Evolutionary conservation across 495 filamentous ascomycete genomes (phyloP), one percentile per base, ranked within the genome.

Genomic region (Talaromyces ruber): DNA sequence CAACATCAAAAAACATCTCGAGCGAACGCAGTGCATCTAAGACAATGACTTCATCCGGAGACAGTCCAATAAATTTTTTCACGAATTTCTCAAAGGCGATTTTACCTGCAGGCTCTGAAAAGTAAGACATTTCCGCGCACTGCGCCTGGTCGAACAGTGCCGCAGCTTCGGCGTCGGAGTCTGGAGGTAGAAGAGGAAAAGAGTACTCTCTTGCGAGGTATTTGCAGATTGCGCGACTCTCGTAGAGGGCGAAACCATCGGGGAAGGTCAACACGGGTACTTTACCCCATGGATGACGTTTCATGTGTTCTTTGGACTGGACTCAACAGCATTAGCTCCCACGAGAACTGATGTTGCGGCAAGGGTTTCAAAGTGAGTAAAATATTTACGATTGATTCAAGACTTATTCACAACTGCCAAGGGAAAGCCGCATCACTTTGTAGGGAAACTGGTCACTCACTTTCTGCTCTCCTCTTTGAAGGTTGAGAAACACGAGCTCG

Each of bases 141-240:
- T 75, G 69, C 60, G 74, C 75, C 65, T 78, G 73, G 60, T 78
- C 74, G 64, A 78, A 76, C 59, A 74, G 68, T 61, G 75, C 75
- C 47, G 62, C 55, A 62, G 73, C 73, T 66, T 78, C 68, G 67
- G 75, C 50, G 68, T 76, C 74, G 18, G 72, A 71, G 62, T 65
- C 65, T n/a, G 69, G 51, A 56, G 74, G 74, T 56, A 76, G 64
- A 64, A 76, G 70, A 62, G 70, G 66, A 39, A 70, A 67, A 22
- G 66, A 67, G 73, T 76, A 76, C 63, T 74, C 76, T 30, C 51
- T 69, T 59, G 75, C 71, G 68, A 78, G 75, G 68, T 77, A 76
- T 67, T 72, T 74, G 72, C 75, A 78, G 69, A 78, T 76, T 61
- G 74, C 72, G 58, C 74, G 75, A 66, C 73, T 76, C 65, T 77